phyloP scores from a whole-genome alignment of 306 rosid genomes.

The Gynostemma pentaphyllum region DNA sequence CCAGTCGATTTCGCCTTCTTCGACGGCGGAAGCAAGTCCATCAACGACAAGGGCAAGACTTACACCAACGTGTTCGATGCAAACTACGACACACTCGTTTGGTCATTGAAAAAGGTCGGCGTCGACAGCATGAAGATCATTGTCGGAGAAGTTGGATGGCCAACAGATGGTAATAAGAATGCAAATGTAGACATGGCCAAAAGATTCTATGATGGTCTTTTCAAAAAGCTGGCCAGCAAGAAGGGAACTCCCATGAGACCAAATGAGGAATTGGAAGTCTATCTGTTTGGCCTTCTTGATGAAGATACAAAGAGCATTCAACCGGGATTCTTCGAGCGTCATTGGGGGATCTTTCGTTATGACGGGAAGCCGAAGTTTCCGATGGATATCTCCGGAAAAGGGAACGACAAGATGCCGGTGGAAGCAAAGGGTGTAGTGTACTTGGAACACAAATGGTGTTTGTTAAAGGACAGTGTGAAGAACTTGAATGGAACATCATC shows the following conservation, averaged over 20 bases:
- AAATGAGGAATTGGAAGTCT: conserved; percentile 9
- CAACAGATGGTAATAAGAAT: conserved; percentile 46
- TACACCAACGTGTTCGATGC: conserved; percentile 68
- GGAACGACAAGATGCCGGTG: conserved; percentile 19
- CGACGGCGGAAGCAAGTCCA: conserved; percentile 11
- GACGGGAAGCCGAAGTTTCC: conserved; percentile 60
- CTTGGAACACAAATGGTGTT: conserved; percentile 49
- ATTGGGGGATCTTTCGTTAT: conserved; percentile 64
- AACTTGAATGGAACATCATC: neutral
- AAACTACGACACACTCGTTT: conserved; percentile 46
- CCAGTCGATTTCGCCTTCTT: conserved; percentile 55
- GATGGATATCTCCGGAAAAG: conserved; percentile 45
- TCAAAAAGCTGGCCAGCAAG: conserved; percentile 32
- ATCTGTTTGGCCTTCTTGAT: conserved; percentile 48
- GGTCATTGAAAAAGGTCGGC: conserved; percentile 39
- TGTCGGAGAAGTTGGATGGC: conserved; percentile 90
- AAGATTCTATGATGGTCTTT: conserved; percentile 49
- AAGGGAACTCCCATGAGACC: conserved; percentile 51
- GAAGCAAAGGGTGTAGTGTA: conserved; percentile 55
- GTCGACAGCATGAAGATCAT: conserved; percentile 23
- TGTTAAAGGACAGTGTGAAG: neutral
- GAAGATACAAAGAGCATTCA: conserved; percentile 53
- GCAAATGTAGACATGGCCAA: conserved; percentile 26
- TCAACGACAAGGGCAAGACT: conserved; percentile 21
- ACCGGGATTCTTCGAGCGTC: conserved; percentile 65